A percentile compares a stretch with the other conserved stretches of the same genome.
Evolutionary conservation across 2,329 filamentous ascomycete genomes (phyloP).

Genomic region (Penicillium sp.): DNA sequence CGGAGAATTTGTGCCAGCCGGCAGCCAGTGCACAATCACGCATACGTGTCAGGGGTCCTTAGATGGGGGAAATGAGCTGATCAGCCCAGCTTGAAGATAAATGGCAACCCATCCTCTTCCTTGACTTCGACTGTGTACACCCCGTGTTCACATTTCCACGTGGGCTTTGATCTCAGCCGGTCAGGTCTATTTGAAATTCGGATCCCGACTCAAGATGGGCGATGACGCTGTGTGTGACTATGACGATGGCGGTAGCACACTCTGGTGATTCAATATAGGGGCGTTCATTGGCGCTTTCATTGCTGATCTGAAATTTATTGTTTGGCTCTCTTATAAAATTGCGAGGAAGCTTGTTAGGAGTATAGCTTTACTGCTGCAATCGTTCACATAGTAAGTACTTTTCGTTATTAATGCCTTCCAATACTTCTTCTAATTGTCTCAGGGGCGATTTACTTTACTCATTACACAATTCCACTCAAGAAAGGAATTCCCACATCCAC

Average conservation of each 20-base stretch:
- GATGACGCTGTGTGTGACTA: neutral
- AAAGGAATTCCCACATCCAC: neutral
- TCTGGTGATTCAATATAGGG: neutral
- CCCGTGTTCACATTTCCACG: neutral
- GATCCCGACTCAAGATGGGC: neutral
- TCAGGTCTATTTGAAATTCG: neutral
- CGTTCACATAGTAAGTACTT: neutral
- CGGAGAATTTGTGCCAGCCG: conserved; percentile 6
- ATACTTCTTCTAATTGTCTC: neutral
- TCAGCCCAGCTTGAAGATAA: neutral
- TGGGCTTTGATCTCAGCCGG: neutral
- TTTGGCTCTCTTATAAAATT: conserved; percentile 20
- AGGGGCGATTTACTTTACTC: neutral
- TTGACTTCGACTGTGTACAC: neutral
- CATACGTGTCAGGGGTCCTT: neutral
- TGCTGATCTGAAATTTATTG: conserved; percentile 12
- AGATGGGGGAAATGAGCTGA: neutral
- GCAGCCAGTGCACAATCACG: neutral
- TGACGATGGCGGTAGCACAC: neutral
- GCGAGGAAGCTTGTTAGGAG: conserved; percentile 6
- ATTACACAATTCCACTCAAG: neutral
- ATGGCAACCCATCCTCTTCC: neutral
- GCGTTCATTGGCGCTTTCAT: neutral
- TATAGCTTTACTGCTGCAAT: neutral
- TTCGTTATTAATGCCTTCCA: neutral